Conservation (phyloP, 257 asterid genomes). For the Solanum piurae region DNA sequence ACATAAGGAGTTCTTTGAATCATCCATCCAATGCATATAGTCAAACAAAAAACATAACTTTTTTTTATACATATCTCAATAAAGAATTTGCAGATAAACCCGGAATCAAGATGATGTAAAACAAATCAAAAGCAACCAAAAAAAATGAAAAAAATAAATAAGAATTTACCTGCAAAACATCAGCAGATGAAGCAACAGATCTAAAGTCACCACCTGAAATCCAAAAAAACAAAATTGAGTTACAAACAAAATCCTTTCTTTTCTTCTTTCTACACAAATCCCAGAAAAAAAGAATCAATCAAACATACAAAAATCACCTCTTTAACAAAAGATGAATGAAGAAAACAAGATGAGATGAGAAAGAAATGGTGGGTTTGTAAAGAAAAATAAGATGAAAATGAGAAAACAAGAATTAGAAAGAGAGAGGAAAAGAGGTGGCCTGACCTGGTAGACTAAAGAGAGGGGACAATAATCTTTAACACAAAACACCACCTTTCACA, state of each 20-base stretch:
- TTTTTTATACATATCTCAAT: not conserved
- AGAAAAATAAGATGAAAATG: slow-evolving; percentile 3
- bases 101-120: not conserved
- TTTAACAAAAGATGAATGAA: slow-evolving; percentile 3
- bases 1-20: not conserved
- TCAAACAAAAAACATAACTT: not conserved
- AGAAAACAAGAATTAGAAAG: not conserved
- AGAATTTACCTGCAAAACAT: slow-evolving; percentile 36
- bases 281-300: not conserved
- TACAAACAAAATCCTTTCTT: not conserved
- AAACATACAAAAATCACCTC: not conserved
- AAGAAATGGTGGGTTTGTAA: slow-evolving; percentile 26
- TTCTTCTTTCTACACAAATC: not conserved
- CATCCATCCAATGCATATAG: not conserved
- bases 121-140: slow-evolving; percentile 2
- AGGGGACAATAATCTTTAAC: not conserved
- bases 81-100: slow-evolving; percentile 5
- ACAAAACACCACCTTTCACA: not conserved
- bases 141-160: not conserved
- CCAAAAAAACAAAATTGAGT: slow-evolving; percentile 7
- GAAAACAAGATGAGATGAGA: slow-evolving; percentile 3
- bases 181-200: slow-evolving; percentile 48
- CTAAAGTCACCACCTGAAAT: slow-evolving; percentile 52
- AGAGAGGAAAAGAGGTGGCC: slow-evolving; percentile 6
- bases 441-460: slow-evolving; percentile 7